Evolutionary conservation across 306 rosid species (phyloP).

Genomic region (Fragaria ananassa): DNA sequence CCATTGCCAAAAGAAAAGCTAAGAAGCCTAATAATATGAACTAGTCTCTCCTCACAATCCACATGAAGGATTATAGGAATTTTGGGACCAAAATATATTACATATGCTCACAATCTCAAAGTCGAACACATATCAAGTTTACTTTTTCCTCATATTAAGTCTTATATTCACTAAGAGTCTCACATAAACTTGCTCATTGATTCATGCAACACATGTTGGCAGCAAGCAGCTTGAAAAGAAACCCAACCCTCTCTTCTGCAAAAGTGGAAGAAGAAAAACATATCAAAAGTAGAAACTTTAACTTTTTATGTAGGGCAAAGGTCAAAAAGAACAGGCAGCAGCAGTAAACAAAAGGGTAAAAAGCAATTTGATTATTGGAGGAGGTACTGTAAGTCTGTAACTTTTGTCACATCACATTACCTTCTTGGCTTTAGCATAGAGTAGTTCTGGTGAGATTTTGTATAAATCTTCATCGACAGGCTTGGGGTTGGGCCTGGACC

Average conservation of each 20-base stretch:
- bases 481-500: conserved; percentile 48
- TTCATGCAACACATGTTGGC: conserved; percentile 75
- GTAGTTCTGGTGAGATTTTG: conserved; percentile 64
- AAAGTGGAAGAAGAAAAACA: background rate
- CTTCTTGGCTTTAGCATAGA: conserved; percentile 64
- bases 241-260: conserved; percentile 82
- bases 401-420: conserved; percentile 20
- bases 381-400: background rate
- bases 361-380: background rate
- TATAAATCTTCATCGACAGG: conserved; percentile 85
- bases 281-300: background rate
- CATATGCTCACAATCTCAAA: conserved; percentile 7
- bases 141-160: background rate
- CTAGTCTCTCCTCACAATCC: conserved; percentile 3
- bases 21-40: background rate
- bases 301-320: background rate
- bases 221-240: conserved; percentile 74
- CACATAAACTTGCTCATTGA: background rate
- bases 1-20: background rate
- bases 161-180: conserved; percentile 16
- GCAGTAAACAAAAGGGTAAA: background rate
- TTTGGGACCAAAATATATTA: conserved; percentile 16
- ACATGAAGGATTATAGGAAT: background rate
- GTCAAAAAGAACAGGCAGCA: background rate
- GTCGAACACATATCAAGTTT: background rate